A percentile compares a stretch with the other conserved stretches of the same genome.
Conservation (phyloP, 2,329 filamentous ascomycete genomes). For the Penicillium sp. region DNA sequence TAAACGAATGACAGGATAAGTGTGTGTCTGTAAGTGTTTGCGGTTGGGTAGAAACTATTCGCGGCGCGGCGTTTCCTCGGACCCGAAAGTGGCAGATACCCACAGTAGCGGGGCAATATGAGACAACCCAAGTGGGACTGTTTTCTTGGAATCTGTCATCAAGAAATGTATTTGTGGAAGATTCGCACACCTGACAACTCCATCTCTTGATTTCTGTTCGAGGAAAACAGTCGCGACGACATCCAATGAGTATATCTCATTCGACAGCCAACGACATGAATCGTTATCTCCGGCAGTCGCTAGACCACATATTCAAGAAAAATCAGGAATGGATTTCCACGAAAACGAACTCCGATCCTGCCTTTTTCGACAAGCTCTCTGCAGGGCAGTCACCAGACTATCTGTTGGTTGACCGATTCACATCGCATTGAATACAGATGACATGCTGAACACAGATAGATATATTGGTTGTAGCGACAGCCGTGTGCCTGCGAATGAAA, state of each 20-base stretch:
- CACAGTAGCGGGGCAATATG: too few species aligned
- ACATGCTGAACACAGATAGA: conserved; percentile 14
- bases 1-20: too few species aligned
- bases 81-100: too few species aligned
- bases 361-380: conserved; percentile 67
- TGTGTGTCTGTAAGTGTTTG: too few species aligned
- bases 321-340: conserved; percentile 69
- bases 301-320: conserved; percentile 71
- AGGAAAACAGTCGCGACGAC: too few species aligned
- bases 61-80: too few species aligned
- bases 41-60: too few species aligned
- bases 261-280: conserved; percentile 5
- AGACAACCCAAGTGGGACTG: too few species aligned
- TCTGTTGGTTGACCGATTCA: conserved; percentile 44
- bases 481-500: conserved; percentile 38
- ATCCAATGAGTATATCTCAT: neutral
- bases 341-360: conserved; percentile 63
- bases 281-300: conserved; percentile 31
- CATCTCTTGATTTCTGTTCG: too few species aligned
- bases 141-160: too few species aligned
- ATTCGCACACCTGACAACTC: neutral
- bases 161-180: neutral
- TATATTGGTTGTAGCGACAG: conserved; percentile 43
- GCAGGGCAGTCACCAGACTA: conserved; percentile 72
- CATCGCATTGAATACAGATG: neutral